phyloP scores from a whole-genome alignment of 2,329 filamentous ascomycete genomes.

The Cadophora gregata region DNA sequence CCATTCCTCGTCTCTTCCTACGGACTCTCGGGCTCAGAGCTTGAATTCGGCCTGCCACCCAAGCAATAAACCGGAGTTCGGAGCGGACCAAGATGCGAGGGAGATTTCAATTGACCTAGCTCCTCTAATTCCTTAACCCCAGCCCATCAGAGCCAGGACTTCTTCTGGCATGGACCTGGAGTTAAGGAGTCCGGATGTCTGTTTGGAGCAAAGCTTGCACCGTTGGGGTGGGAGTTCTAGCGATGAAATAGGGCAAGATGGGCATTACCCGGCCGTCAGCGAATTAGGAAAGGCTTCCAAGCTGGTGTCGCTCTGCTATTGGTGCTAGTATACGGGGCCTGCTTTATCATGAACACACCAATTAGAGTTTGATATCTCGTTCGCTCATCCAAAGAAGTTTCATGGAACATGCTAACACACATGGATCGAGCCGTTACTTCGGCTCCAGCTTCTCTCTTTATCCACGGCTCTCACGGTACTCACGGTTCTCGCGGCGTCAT shows the following conservation, averaged over 20 bases:
- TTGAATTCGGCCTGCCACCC: neutral
- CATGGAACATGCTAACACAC: neutral
- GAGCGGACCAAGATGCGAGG: neutral
- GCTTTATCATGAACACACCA: constrained; percentile 10
- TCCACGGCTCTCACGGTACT: neutral
- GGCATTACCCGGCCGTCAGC: neutral
- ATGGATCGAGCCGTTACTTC: neutral
- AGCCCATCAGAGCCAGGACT: constrained; percentile 2
- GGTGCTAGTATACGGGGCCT: neutral
- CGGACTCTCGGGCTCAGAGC: neutral
- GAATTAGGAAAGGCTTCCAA: neutral
- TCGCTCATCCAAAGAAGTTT: neutral
- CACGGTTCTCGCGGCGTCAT: neutral
- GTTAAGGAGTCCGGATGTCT: constrained; percentile 13
- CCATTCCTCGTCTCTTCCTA: neutral
- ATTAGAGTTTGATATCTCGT: constrained; percentile 1
- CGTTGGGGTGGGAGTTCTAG: neutral
- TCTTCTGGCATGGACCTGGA: constrained; percentile 5
- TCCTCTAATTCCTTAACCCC: neutral
- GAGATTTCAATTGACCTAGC: neutral
- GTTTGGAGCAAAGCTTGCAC: neutral
- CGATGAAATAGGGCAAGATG: neutral
- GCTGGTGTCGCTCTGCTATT: neutral
- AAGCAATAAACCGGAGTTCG: constrained; percentile 4
- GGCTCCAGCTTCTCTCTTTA: neutral